Evolutionary conservation across 2,329 filamentous ascomycete species (phyloP).

Genomic region (Sordariomycetes sp.): DNA sequence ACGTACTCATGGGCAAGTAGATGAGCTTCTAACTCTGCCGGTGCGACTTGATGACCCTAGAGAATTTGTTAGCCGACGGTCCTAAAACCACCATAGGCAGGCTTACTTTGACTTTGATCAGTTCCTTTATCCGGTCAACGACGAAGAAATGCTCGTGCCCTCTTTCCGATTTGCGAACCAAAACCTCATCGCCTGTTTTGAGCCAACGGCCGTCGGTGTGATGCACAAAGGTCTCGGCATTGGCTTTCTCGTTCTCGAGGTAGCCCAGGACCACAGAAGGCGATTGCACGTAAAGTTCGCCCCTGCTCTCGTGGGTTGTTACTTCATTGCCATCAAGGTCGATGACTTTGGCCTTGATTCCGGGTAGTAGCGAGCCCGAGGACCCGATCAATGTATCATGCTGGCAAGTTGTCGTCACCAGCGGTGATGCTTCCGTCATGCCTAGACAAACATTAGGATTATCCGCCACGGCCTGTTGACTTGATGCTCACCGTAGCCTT

Average conservation of each 20-base stretch:
- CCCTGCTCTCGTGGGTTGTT: conserved; percentile 56
- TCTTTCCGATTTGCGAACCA: conserved; percentile 49
- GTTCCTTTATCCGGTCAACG: conserved; percentile 59
- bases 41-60: conserved; percentile 69
- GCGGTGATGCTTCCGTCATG: conserved; percentile 69
- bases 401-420: conserved; percentile 50
- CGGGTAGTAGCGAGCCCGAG: conserved; percentile 60
- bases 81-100: too few species aligned
- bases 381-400: conserved; percentile 62
- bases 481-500: conserved; percentile 62
- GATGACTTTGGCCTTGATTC: conserved; percentile 55
- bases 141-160: conserved; percentile 74
- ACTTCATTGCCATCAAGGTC: conserved; percentile 57
- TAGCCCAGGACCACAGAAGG: conserved; percentile 73
- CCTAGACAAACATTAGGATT: conserved; percentile 25
- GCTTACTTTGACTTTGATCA: conserved; percentile 64
- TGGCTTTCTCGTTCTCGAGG: conserved; percentile 72
- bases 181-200: conserved; percentile 72
- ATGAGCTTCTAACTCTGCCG: conserved; percentile 66
- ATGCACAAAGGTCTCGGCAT: conserved; percentile 59
- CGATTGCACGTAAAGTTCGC: conserved; percentile 69
- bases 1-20: conserved; percentile 62
- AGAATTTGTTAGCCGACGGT: too few species aligned
- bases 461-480: conserved; percentile 41
- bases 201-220: conserved; percentile 61